Evolutionary conservation across 768 basidiomycete genomes (phyloP).

Genomic region (Mycena capillaripes): DNA sequence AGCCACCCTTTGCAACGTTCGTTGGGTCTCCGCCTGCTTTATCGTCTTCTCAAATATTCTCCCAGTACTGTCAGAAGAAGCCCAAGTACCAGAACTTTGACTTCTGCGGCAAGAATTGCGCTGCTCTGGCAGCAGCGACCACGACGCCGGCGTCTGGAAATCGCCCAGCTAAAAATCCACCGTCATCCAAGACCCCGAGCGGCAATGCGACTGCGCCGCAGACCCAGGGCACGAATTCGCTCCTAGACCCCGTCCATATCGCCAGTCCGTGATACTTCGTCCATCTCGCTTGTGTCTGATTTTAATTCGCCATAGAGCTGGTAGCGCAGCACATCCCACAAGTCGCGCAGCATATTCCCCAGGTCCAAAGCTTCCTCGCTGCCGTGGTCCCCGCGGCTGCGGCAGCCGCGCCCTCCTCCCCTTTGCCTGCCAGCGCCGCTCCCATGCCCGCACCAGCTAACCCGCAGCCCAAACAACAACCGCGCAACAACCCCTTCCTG

Average conservation of each 20-base stretch:
- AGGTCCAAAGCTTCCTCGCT: constrained; percentile 56
- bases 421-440: constrained; percentile 8
- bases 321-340: constrained; percentile 63
- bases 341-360: constrained; percentile 58
- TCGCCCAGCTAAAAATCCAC: constrained; percentile 14
- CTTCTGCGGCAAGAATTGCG: constrained; percentile 78
- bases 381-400: constrained; percentile 21
- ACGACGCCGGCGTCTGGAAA: constrained; percentile 11
- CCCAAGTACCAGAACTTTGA: constrained; percentile 72
- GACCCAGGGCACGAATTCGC: constrained; percentile 34
- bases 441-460: constrained; percentile 7
- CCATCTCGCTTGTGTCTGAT: too few relatives aligned
- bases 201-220: constrained; percentile 35
- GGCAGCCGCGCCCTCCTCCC: constrained; percentile 10
- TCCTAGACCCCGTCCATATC: constrained; percentile 55
- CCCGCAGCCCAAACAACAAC: constrained; percentile 22
- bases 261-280: constrained; percentile 51
- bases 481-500: constrained; percentile 36
- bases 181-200: constrained; percentile 17
- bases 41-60: constrained; percentile 2
- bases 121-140: constrained; percentile 60
- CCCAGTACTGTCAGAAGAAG: constrained; percentile 68
- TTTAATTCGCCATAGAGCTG: constrained; percentile 48
- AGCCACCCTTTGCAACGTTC: constrained; percentile 59
- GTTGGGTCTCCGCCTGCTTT: constrained; percentile 29